Percentiles rank a stretch among this genome's conserved stretches.
Evolutionary conservation across 768 basidiomycete species (phyloP).

Genomic region (Hericium alpestre): DNA sequence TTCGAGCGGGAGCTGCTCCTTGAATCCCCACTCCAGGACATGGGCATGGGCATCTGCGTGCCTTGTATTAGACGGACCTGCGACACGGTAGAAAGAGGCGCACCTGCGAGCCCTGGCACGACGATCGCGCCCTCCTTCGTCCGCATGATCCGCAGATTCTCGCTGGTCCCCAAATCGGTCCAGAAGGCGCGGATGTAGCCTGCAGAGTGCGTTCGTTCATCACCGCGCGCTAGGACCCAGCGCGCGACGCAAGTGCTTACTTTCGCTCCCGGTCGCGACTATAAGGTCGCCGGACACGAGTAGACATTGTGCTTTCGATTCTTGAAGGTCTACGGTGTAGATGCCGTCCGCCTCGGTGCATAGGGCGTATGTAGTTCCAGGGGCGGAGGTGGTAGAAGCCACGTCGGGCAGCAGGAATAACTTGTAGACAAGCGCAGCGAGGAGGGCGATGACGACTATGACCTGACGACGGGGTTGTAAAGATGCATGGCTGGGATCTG

Average conservation of each 20-base stretch:
- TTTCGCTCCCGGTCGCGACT: not conserved
- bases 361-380: constrained; percentile 35
- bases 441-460: constrained; percentile 8
- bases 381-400: not conserved
- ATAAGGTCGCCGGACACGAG: constrained; percentile 5
- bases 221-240: too few species aligned
- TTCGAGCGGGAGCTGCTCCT: constrained; percentile 53
- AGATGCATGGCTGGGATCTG: not conserved
- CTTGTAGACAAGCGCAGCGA: constrained; percentile 8
- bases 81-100: not conserved
- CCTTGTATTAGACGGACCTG: not conserved
- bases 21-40: constrained; percentile 63
- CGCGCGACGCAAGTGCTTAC: constrained; percentile 6
- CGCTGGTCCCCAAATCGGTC: constrained; percentile 18
- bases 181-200: constrained; percentile 15
- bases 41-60: constrained; percentile 70
- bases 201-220: too few species aligned
- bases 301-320: constrained; percentile 5
- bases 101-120: constrained; percentile 68
- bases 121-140: constrained; percentile 32
- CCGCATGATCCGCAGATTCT: constrained; percentile 15
- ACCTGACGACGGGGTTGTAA: not conserved
- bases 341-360: constrained; percentile 44
- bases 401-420: not conserved
- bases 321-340: constrained; percentile 54